Evolutionary conservation across 192 early-diverging fungal species (phyloP).

Genomic region (Chytriomyces confervae): DNA sequence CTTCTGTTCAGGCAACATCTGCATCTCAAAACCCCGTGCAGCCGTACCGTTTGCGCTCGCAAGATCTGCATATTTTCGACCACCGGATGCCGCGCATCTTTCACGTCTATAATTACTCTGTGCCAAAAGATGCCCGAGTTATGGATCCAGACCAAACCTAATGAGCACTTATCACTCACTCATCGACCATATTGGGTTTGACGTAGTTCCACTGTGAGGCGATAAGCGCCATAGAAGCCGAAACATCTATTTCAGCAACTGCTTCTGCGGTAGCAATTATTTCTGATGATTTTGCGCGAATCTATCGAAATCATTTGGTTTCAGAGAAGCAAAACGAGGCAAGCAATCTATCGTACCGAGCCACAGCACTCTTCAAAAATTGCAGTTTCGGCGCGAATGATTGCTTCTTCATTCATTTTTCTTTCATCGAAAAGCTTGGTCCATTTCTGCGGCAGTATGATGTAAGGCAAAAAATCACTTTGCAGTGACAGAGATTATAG

Average conservation of each 20-base stretch:
- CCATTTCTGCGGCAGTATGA: slow-evolving; percentile 40
- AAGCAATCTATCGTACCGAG: slow-evolving; percentile 20
- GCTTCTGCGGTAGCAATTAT: slow-evolving; percentile 40
- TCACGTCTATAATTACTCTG: slow-evolving; percentile 46
- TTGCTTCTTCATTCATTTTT: slow-evolving; percentile 12
- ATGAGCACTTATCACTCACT: slow-evolving; percentile 23
- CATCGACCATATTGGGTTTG: slow-evolving; percentile 62
- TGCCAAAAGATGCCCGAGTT: not conserved
- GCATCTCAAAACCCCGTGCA: slow-evolving; percentile 14
- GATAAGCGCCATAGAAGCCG: slow-evolving; percentile 52
- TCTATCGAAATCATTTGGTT: not conserved
- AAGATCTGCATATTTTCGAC: slow-evolving; percentile 61
- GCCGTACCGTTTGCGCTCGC: slow-evolving; percentile 36
- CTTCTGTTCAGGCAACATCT: slow-evolving; percentile 31
- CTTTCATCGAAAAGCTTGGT: slow-evolving; percentile 30
- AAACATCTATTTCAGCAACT: slow-evolving; percentile 56
- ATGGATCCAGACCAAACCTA: not conserved
- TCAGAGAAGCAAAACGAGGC: not conserved
- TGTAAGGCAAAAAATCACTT: not conserved
- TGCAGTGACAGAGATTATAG: not conserved
- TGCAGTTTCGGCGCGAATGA: slow-evolving; percentile 19
- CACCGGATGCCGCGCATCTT: slow-evolving; percentile 74
- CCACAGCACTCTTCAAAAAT: slow-evolving; percentile 47
- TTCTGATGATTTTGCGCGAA: not conserved
- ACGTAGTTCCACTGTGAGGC: slow-evolving; percentile 63